Percentiles rank a stretch among this genome's conserved stretches.
Evolutionary conservation across 306 rosid species (phyloP).

Genomic region (Sindora glabra): DNA sequence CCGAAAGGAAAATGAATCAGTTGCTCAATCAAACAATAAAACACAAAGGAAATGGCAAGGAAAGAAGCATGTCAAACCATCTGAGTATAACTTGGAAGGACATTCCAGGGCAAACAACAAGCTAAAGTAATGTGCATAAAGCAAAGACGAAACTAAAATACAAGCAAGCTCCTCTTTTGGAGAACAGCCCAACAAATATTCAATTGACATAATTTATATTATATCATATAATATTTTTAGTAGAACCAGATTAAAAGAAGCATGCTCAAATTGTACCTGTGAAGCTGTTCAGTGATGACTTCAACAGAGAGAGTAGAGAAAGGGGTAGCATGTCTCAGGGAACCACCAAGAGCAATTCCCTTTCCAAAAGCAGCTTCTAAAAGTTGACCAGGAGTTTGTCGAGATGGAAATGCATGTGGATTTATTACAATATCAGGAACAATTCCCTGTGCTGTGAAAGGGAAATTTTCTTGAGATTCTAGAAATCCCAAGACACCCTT

Average conservation of each 20-base stretch:
- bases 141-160: too few species aligned
- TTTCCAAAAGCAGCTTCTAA: slow-evolving; percentile 94
- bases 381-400: slow-evolving; percentile 98
- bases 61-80: too few species aligned
- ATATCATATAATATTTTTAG: too few species aligned
- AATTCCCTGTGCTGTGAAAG: slow-evolving; percentile 81
- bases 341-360: slow-evolving; percentile 78
- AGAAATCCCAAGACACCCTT: slow-evolving; percentile 90
- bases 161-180: not conserved
- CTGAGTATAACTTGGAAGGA: too few species aligned
- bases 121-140: too few species aligned
- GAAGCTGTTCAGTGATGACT: slow-evolving; percentile 81
- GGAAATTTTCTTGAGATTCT: slow-evolving; percentile 91
- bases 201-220: too few species aligned
- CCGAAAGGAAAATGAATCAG: not conserved
- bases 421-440: slow-evolving; percentile 96
- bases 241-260: not conserved
- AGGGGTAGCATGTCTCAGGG: slow-evolving; percentile 67
- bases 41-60: not conserved
- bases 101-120: too few species aligned
- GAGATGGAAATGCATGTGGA: slow-evolving; percentile 95
- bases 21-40: too few species aligned
- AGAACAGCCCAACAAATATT: not conserved
- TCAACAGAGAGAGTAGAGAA: slow-evolving; percentile 79
- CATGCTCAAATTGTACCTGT: slow-evolving; percentile 44